Base-by-base conservation (phyloP, 176 grass and related monocot genomes). In the Triticum monococcum region DNA sequence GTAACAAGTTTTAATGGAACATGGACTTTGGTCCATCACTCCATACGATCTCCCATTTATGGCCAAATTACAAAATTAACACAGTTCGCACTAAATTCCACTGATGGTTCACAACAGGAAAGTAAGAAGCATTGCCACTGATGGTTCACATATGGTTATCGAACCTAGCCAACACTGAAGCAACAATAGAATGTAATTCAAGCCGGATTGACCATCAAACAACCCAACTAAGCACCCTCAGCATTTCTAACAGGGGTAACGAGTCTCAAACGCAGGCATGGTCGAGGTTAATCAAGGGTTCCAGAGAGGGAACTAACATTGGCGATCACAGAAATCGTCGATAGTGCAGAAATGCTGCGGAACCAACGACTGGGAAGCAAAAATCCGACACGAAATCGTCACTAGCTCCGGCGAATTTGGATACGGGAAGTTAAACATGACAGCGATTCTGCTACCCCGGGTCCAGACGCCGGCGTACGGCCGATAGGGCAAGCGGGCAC, bases 31-130 rank as follows among this genome's bases (percentile, higher is more conserved):
- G 17, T 59, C 61, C 33, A 26, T 77, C 38, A 3, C 17, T 3
- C 24, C 24, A 35, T 9, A 88, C 33, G 35, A 78, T 77, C 62
- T 54, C 40, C 28, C 63, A 72, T 79, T 79, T 30, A 89, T 79
- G 33, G 52, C 2, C 28, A 72, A 79, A 79, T 79, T 68, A 16
- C 43, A 5, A 45, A 66, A 75, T 56, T 32, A 67, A 84, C 14
- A 80, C 36, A 38, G 8, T 31, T 43, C 56, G 24, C 23, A 59
- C 32, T 14, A 32, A 52, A 77, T 4, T 59, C 17, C 71, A 37
- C 37, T 28, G 17, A 81, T 48, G 31, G 71, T 41, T 41, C 33
- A 20, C 23, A 70, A 22, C 17, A 43, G 16, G 28, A 71, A 41
- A 33, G 8, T 22, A 78, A 68, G 25, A 83, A n/a, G 63, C 36